phyloP scores from a whole-genome alignment of 768 basidiomycete genomes.

The Phanerodontia chrysosporium region DNA sequence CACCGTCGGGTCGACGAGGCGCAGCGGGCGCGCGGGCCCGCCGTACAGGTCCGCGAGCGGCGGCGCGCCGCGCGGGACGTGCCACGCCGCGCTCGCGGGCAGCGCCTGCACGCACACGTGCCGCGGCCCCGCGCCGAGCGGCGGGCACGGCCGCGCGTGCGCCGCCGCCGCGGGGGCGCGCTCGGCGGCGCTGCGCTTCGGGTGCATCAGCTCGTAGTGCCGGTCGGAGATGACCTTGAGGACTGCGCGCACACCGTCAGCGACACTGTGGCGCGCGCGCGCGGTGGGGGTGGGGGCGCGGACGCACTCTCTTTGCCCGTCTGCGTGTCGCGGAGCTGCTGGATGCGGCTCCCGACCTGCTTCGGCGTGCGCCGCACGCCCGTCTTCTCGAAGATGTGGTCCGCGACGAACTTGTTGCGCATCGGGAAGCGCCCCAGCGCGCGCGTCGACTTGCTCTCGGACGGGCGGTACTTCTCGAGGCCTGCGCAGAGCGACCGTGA shows the following conservation, averaged over 20 bases:
- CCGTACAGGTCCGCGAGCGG: conserved; percentile 18
- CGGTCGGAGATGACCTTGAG: conserved; percentile 23
- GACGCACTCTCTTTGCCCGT: conserved; percentile 67
- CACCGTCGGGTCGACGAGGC: conserved; percentile 61
- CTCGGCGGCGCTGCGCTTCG: conserved; percentile 10
- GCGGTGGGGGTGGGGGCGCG: too few relatives aligned
- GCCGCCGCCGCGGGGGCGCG: neutral
- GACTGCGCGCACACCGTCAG: conserved; percentile 16
- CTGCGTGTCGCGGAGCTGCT: conserved; percentile 72
- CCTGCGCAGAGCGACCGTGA: conserved; percentile 34
- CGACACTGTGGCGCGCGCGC: too few relatives aligned
- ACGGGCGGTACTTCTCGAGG: conserved; percentile 67
- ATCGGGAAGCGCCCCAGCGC: conserved; percentile 73
- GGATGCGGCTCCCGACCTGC: conserved; percentile 77
- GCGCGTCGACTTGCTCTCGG: conserved; percentile 68
- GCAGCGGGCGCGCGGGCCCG: conserved; percentile 45
- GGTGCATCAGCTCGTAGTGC: conserved; percentile 24
- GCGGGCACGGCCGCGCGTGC: neutral
- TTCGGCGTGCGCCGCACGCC: conserved; percentile 71
- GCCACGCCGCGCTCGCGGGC: conserved; percentile 3
- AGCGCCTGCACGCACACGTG: conserved; percentile 12
- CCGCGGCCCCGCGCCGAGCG: neutral
- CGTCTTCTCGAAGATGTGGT: conserved; percentile 66
- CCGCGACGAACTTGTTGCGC: conserved; percentile 77
- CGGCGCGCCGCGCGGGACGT: conserved; percentile 8